A percentile compares a stretch with the other conserved stretches of the same genome.
Evolutionary conservation across 1,284 basidiomycete species (phyloP).

Genomic region (Chalciporus sp.): DNA sequence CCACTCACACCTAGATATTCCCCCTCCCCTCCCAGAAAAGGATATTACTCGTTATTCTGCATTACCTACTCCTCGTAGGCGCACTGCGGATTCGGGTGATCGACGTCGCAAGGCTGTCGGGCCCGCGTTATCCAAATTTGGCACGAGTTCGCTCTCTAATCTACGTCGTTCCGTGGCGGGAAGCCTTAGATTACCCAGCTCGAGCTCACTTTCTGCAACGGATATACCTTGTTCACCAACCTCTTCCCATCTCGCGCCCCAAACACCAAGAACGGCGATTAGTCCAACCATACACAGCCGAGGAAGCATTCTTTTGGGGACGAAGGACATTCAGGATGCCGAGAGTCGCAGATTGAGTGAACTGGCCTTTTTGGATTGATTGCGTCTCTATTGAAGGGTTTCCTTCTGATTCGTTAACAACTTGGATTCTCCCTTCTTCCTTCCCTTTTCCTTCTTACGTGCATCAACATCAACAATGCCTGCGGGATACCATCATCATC

Average conservation of each 20-base stretch:
- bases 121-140: conserved; percentile 20
- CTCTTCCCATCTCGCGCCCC: background rate
- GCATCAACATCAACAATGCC: background rate
- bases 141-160: conserved; percentile 38
- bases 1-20: conserved; percentile 14
- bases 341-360: conserved; percentile 69
- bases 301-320: conserved; percentile 54
- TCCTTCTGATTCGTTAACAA: background rate
- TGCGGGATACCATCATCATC: conserved; percentile 8
- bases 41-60: conserved; percentile 3
- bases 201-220: conserved; percentile 19
- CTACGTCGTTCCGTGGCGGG: conserved; percentile 43
- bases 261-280: conserved; percentile 43
- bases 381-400: conserved; percentile 5
- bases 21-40: conserved; percentile 16
- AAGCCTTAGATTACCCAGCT: conserved; percentile 21
- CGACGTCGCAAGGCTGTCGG: conserved; percentile 13
- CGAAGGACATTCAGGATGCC: conserved; percentile 59
- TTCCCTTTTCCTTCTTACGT: conserved; percentile 3
- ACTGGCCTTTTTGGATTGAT: conserved; percentile 63
- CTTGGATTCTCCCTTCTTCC: background rate
- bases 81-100: conserved; percentile 19
- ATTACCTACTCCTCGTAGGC: conserved; percentile 13
- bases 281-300: conserved; percentile 58
- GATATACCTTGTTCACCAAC: conserved; percentile 10